Base-by-base conservation (phyloP, 441 rosid species). In the Euphorbia celastroides region DNA sequence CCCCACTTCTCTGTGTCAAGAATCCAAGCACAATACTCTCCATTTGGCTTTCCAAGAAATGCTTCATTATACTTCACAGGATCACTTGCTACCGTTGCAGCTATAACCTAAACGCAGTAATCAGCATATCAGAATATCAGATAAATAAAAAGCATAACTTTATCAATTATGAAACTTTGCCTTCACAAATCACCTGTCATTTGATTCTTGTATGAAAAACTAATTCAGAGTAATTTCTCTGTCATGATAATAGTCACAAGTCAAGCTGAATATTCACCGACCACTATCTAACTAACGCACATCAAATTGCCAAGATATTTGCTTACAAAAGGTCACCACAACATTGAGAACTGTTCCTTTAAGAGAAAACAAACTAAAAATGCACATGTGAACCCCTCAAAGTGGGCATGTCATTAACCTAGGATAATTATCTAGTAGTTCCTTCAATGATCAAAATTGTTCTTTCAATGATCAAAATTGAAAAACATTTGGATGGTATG, bases 1-100 rank as follows among this genome's bases (percentile, higher is more conserved):
- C 97, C 99, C 99, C 97, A 93, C 72, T 93, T 93, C 72, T 88
- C 90, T 0, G 95, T 76, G 74, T 88, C 85, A 72, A 81, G 92
- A 80, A 93, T 93, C 99, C 99, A 93, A 70, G 89, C 74, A 81
- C 89, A 83, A 61, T 91, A 93, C 60, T 86, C 93, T 64, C 64
- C 80, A 48, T 91, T 93, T 11, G 73, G 75, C 81, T 85, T 93
- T 66, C 88, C 99, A 60, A 91, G 93, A 88, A 86, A 86, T 64
- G 89, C 97, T 77, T 93, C 86, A 28, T 87, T 85, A 75, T 93
- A 93, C 65, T 82, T 88, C 48, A 30, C 76, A 1, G 96, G 92
- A 67, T 86, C 80, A 50, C 96, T 88, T 48, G 86, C 86, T 74
- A 93, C 96, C 25, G 93, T 78, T 65, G 95, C 87, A 52, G 93